Percentiles rank a stretch among this genome's conserved stretches.
These are phyloP conservation scores for Lactarius pseudohatsudake DNA, from an alignment of 768 basidiomycete species.

Conservation along the genomic window DNA sequence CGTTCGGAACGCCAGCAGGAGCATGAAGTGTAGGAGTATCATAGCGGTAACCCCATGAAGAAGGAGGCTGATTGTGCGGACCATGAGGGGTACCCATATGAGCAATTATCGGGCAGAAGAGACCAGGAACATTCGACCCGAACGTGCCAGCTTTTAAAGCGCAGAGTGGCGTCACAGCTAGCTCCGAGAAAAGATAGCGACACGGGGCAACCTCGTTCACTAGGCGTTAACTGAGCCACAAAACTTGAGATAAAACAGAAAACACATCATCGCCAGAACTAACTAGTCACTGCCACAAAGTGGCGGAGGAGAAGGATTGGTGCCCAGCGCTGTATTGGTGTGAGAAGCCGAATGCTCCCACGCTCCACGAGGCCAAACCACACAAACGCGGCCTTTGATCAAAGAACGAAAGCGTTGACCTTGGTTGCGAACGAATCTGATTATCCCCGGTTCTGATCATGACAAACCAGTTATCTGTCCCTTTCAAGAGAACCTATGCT, in stretches of 20 bases:
- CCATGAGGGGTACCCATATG: neutral
- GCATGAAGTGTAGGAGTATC: neutral
- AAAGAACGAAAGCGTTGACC: neutral
- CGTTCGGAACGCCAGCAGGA: neutral
- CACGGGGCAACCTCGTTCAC: neutral
- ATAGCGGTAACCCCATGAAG: neutral
- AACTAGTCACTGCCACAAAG: neutral
- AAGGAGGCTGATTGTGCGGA: conserved; percentile 1
- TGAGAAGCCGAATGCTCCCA: neutral
- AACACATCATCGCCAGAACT: neutral
- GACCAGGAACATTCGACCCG: neutral
- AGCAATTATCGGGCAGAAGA: neutral
- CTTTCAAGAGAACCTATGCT: conserved; percentile 68
- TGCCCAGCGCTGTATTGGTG: neutral
- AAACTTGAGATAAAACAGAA: too few relatives aligned
- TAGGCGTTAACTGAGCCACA: neutral
- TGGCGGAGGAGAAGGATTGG: neutral
- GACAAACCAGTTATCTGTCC: conserved; percentile 76
- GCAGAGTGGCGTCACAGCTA: neutral
- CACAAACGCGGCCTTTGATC: neutral
- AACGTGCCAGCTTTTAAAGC: conserved; percentile 4
- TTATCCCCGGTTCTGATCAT: conserved; percentile 38
- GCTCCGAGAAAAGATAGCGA: neutral
- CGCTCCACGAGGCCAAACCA: neutral
- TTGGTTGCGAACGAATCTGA: neutral